Conservation (phyloP, 2,329 filamentous ascomycete genomes). For the Berkeleyomyces basicola region DNA sequence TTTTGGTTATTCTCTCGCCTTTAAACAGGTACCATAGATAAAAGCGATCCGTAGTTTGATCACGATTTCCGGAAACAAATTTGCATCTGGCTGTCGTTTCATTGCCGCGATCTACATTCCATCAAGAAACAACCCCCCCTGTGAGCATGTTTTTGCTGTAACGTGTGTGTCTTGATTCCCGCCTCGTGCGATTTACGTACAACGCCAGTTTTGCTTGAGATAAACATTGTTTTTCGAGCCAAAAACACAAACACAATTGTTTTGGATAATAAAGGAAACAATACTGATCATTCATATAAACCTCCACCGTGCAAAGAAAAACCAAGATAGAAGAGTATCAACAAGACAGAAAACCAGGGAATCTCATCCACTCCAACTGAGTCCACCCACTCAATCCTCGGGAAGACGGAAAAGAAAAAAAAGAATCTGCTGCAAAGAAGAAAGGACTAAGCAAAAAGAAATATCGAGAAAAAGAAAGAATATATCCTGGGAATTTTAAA, state of each 20-base stretch:
- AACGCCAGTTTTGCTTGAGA: not conserved
- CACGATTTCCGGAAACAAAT: constrained; percentile 29
- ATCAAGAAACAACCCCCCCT: not conserved
- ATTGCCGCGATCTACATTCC: constrained; percentile 40
- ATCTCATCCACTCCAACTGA: not conserved
- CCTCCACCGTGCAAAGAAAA: not conserved
- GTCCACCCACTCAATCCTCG: not conserved
- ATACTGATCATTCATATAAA: not conserved
- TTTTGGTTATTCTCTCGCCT: constrained; percentile 18
- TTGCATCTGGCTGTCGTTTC: constrained; percentile 37
- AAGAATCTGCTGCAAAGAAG: not conserved
- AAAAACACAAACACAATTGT: not conserved
- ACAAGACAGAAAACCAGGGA: not conserved
- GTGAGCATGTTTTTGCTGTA: not conserved
- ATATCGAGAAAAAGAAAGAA: not conserved
- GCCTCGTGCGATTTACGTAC: not conserved
- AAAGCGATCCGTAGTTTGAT: constrained; percentile 30
- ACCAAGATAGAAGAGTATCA: not conserved
- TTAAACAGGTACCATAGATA: constrained; percentile 9
- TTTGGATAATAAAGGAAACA: not conserved
- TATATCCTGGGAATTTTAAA: not conserved
- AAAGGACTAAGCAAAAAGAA: not conserved
- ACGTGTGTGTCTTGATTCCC: not conserved
- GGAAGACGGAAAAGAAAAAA: not conserved
- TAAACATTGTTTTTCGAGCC: not conserved